Evolutionary conservation across 208 protist species (phyloP), one percentile per base, ranked within the genome.

Genomic region (Acanthamoeba castellanii): DNA sequence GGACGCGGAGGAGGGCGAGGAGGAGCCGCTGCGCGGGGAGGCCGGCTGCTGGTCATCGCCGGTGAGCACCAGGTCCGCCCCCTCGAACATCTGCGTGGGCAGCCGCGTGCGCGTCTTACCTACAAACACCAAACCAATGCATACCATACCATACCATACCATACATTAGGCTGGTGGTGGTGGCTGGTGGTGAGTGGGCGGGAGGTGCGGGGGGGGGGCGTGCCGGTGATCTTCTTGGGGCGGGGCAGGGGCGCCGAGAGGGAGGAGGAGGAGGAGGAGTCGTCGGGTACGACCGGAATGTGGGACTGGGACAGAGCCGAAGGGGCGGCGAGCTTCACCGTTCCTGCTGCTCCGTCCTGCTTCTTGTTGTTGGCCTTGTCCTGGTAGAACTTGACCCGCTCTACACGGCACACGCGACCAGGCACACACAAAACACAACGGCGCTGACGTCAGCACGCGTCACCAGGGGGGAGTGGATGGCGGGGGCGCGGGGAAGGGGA

Each of bases 51-150:
- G 34, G 72, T 81, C 72, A 70, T 81, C 72, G n/a, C 25, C 16
- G 18, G 72, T 81, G n/a, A 81, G 72, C 13, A 81, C 37, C 16
- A 81, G 72, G 16, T 81, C 72, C 7, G 72, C 32, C 5, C 72
- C 72, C 3, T 81, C 72, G 37, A 81, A 81, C 72, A 81, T 81
- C n/a, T 90, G 82, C 25, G 82, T 90, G 8, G 82, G 82, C 4
- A 90, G 82, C 18, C 82, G 47, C 52, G 82, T 90, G 13, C 82
- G 82, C 13, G 82, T 90, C 47, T 90, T 90, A 37, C 82, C 82
- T 90, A 37, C 57, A 4, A 70, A 30, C 61, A 9, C 61, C 61
- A 70, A 70, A 16, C n/a, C 3, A 70, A 32, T 14, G 14, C 11
- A 76, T 11, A 14, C n/a, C n/a, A 76, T 37, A 76, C 68, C 7